phyloP scores from a whole-genome alignment of 495 filamentous ascomycete genomes.

The Glonium stellatum region DNA sequence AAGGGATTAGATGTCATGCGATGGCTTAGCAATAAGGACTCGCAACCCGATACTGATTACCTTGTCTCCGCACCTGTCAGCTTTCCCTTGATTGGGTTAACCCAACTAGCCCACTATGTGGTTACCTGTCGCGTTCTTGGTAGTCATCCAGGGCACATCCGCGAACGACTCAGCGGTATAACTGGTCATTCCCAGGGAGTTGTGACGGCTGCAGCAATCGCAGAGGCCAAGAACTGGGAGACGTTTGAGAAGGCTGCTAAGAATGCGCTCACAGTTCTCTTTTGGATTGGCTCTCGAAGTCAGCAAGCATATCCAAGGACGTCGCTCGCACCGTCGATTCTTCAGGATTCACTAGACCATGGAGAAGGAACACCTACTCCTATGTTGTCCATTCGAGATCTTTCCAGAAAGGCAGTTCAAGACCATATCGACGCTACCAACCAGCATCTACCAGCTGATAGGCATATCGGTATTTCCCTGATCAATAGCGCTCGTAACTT shows the following conservation, averaged over 20 bases:
- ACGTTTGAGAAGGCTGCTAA: slow-evolving; percentile 71
- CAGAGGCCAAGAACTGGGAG: slow-evolving; percentile 82
- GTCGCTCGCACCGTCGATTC: slow-evolving; percentile 78
- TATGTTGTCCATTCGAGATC: slow-evolving; percentile 94
- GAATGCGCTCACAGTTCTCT: slow-evolving; percentile 83
- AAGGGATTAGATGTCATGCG: slow-evolving; percentile 90
- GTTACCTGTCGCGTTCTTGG: slow-evolving; percentile 88
- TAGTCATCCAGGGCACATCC: slow-evolving; percentile 73
- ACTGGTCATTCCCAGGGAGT: slow-evolving; percentile 98
- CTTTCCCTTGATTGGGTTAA: slow-evolving; percentile 90
- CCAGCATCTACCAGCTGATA: slow-evolving; percentile 82
- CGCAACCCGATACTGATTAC: slow-evolving; percentile 90
- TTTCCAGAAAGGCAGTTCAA: slow-evolving; percentile 76
- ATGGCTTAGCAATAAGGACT: slow-evolving; percentile 81
- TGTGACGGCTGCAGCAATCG: slow-evolving; percentile 86
- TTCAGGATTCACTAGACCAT: slow-evolving; percentile 91
- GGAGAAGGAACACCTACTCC: slow-evolving; percentile 91
- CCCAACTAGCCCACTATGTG: slow-evolving; percentile 88
- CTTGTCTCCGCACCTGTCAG: slow-evolving; percentile 95
- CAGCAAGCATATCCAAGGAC: slow-evolving; percentile 95
- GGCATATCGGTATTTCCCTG: slow-evolving; percentile 90
- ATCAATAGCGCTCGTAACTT: slow-evolving; percentile 95
- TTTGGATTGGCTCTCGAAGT: slow-evolving; percentile 98
- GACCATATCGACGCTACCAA: slow-evolving; percentile 94
- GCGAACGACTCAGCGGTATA: slow-evolving; percentile 73